Evolutionary conservation across 495 filamentous ascomycete species (phyloP).

Genomic region (Penicillium ucsense): DNA sequence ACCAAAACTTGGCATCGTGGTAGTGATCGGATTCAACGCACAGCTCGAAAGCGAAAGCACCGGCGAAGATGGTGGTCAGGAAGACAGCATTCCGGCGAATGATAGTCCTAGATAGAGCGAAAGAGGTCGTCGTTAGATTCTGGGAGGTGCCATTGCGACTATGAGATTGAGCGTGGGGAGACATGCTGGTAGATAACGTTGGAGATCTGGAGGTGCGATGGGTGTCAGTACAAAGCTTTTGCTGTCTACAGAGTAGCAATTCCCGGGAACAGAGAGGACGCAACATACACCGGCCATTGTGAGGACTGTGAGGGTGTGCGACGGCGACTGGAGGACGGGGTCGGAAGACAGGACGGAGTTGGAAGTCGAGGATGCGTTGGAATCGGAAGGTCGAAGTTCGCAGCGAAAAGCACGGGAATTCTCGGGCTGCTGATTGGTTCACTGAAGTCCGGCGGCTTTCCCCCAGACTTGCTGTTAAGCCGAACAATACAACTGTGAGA

Average conservation of each 20-base stretch:
- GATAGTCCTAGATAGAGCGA: conserved; percentile 49
- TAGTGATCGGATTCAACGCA: conserved; percentile 37
- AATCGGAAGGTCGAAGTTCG: conserved; percentile 21
- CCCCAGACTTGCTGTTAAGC: conserved; percentile 3
- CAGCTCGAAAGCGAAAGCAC: conserved; percentile 91
- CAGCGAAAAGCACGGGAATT: conserved; percentile 37
- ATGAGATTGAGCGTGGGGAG: conserved; percentile 19
- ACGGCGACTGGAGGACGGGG: conserved; percentile 8
- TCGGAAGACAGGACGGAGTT: neutral
- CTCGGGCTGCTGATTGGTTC: conserved; percentile 36
- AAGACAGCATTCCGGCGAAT: conserved; percentile 80
- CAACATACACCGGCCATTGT: conserved; percentile 45
- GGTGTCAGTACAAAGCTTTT: conserved; percentile 21
- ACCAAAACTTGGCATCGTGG: conserved; percentile 5
- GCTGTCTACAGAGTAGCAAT: neutral
- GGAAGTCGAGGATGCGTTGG: conserved; percentile 7
- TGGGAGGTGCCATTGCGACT: conserved; percentile 7
- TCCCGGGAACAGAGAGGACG: neutral
- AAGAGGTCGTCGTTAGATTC: conserved; percentile 14
- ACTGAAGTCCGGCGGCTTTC: conserved; percentile 16
- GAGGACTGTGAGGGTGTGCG: conserved; percentile 15
- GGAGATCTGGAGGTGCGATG: conserved; percentile 37
- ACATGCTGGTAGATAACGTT: conserved; percentile 75
- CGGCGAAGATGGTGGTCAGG: conserved; percentile 73
- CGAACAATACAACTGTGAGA: neutral